Percentiles rank a stretch among this genome's conserved stretches.
Conservation (phyloP, 2,329 filamentous ascomycete genomes). For the Ophiostoma ulmi region DNA sequence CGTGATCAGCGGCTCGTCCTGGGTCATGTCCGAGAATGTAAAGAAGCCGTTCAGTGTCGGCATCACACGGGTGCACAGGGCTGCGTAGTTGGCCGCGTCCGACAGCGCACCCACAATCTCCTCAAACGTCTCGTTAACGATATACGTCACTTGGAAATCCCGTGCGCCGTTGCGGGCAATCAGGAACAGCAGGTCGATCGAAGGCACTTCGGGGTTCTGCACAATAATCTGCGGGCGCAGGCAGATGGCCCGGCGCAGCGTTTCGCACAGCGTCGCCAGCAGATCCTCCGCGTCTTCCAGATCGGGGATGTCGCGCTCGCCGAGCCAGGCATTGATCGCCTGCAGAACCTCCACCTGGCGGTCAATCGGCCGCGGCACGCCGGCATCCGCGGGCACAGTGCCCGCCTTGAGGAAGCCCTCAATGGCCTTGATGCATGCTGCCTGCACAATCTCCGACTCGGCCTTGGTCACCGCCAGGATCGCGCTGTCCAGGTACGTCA, state of each 20-base stretch:
- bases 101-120: slow-evolving; percentile 69
- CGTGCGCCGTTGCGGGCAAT: slow-evolving; percentile 81
- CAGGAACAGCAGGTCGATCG: slow-evolving; percentile 78
- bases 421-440: slow-evolving; percentile 81
- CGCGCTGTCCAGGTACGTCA: slow-evolving; percentile 63
- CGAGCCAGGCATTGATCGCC: slow-evolving; percentile 69
- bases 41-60: slow-evolving; percentile 85
- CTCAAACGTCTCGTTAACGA: slow-evolving; percentile 88
- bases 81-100: slow-evolving; percentile 64
- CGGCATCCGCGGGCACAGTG: slow-evolving; percentile 25
- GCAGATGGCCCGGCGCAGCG: slow-evolving; percentile 74
- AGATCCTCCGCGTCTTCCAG: slow-evolving; percentile 87
- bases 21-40: slow-evolving; percentile 77
- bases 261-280: slow-evolving; percentile 82
- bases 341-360: slow-evolving; percentile 56
- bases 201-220: slow-evolving; percentile 59
- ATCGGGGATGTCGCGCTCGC: slow-evolving; percentile 73
- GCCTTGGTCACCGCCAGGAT: slow-evolving; percentile 72
- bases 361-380: background rate
- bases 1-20: slow-evolving; percentile 78
- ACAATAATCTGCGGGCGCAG: slow-evolving; percentile 72
- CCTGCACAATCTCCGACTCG: slow-evolving; percentile 72
- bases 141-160: slow-evolving; percentile 85
- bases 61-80: slow-evolving; percentile 77
- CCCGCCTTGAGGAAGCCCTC: slow-evolving; percentile 56